Conservation (phyloP, 2,329 filamentous ascomycete genomes). For the Colletotrichum eremochloae region DNA sequence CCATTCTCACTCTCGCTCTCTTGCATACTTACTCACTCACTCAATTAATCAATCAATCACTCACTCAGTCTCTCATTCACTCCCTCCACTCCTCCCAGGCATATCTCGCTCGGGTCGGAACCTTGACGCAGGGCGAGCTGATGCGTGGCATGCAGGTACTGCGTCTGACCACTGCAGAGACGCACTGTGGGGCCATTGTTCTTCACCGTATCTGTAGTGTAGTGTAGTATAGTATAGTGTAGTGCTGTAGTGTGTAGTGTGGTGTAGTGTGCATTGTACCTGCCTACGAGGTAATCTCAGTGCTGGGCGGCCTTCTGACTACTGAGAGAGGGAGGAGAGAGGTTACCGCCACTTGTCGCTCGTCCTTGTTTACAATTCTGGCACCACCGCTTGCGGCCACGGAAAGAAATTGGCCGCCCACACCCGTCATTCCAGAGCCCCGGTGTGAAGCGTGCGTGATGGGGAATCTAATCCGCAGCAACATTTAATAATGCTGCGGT, state of each 20-base stretch:
- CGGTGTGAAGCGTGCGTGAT: slow-evolving; percentile 25
- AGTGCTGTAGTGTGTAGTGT: not conserved
- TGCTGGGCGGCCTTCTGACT: not conserved
- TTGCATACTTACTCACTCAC: not conserved
- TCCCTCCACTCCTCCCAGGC: not conserved
- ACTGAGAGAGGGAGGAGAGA: not conserved
- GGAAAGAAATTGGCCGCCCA: slow-evolving; percentile 39
- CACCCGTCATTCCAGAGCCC: slow-evolving; percentile 40
- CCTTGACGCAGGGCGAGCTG: slow-evolving; percentile 35
- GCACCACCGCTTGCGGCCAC: slow-evolving; percentile 33
- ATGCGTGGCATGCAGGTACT: slow-evolving; percentile 43
- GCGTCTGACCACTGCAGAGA: slow-evolving; percentile 17
- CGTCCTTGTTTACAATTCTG: slow-evolving; percentile 14
- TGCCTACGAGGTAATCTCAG: no score
- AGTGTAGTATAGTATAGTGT: not conserved
- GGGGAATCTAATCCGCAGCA: slow-evolving; percentile 16
- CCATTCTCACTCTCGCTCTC: not conserved
- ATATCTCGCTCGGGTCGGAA: slow-evolving; percentile 22
- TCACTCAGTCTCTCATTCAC: not conserved
- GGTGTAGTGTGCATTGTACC: no score
- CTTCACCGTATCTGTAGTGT: not conserved
- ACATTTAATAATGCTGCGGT: slow-evolving; percentile 26
- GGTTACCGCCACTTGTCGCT: slow-evolving; percentile 2
- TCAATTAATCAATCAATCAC: not conserved
- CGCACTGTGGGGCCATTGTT: slow-evolving; percentile 37